Conservation (phyloP, 441 rosid genomes). For the Erodium trifolium region DNA sequence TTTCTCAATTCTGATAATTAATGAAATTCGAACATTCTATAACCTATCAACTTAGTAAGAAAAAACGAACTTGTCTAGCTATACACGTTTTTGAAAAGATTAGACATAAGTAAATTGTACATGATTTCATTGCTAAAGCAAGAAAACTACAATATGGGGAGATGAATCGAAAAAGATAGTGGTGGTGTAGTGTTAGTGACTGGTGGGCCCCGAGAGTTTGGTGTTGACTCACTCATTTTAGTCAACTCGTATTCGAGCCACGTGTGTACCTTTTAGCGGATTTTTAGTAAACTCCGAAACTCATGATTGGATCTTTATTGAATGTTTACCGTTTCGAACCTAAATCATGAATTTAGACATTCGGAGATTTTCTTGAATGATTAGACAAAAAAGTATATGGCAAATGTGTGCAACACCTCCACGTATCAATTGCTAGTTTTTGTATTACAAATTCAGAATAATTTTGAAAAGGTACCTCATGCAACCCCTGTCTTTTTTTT, state of each 20-base stretch:
- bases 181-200: not conserved
- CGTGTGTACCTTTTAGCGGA: not conserved
- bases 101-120: not conserved
- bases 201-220: not conserved
- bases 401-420: no score
- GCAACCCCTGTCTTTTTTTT: no score
- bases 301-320: not conserved
- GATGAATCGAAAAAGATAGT: not conserved
- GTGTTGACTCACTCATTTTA: not conserved
- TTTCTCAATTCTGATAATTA: no score
- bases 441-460: no score
- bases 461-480: no score
- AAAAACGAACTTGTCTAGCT: not conserved
- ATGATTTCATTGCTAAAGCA: not conserved
- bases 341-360: no score
- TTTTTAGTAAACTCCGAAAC: not conserved
- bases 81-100: not conserved
- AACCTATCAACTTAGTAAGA: not conserved
- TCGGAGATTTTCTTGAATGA: no score
- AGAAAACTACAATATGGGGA: no score
- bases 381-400: no score
- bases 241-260: not conserved
- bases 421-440: no score
- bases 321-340: no score
- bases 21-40: no score